Percentiles rank a stretch among this genome's conserved stretches.
Conservation (phyloP, 2,329 filamentous ascomycete genomes). For the Cytospora schulzeri region DNA sequence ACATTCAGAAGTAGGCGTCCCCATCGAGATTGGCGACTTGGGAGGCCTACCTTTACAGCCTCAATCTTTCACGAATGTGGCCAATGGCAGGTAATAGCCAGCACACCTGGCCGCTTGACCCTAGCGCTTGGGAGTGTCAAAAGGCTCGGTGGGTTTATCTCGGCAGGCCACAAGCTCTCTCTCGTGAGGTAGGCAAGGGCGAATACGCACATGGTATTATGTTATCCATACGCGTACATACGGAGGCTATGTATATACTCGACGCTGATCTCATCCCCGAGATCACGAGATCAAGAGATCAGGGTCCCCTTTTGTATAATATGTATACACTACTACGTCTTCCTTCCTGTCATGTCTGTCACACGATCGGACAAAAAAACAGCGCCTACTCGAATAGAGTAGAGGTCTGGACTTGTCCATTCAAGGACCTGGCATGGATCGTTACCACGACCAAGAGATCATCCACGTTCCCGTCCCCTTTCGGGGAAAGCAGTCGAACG, state of each 20-base stretch:
- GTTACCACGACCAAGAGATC: constrained; percentile 18
- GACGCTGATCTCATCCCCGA: constrained; percentile 8
- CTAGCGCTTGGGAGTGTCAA: constrained; percentile 13
- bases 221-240: too few relatives aligned
- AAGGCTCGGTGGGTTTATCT: neutral
- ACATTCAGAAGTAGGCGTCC: constrained; percentile 8
- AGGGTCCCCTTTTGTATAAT: too few relatives aligned
- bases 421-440: constrained; percentile 24
- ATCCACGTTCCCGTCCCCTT: constrained; percentile 15
- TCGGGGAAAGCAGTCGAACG: constrained; percentile 12
- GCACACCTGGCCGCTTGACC: constrained; percentile 22
- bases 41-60: constrained; percentile 10
- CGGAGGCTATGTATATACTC: neutral
- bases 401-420: constrained; percentile 28
- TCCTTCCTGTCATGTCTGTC: neutral
- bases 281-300: constrained; percentile 3
- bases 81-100: constrained; percentile 15
- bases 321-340: neutral
- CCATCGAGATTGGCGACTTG: constrained; percentile 9
- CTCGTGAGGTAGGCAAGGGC: neutral
- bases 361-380: constrained; percentile 21
- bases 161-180: neutral
- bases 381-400: constrained; percentile 20
- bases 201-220: neutral
- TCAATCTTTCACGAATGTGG: constrained; percentile 12